These are phyloP conservation scores for Boletus rubescentipes DNA, from an alignment of 768 basidiomycete genomes.

Conservation along the genomic window DNA sequence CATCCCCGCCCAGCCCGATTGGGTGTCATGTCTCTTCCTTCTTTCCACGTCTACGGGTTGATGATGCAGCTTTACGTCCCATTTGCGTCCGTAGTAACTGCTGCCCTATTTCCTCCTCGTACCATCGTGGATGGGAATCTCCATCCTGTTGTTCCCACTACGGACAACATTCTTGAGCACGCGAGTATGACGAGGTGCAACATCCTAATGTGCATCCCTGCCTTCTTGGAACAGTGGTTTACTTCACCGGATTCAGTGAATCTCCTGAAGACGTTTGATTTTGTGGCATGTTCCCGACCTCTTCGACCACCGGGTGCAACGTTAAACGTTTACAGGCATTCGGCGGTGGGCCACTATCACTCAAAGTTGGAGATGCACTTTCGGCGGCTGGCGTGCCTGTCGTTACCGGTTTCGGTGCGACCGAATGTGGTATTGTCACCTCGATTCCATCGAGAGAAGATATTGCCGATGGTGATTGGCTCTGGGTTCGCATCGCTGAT, in stretches of 20 bases:
- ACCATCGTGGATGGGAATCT: neutral
- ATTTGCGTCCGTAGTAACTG: constrained; percentile 26
- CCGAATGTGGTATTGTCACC: constrained; percentile 18
- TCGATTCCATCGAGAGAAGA: constrained; percentile 2
- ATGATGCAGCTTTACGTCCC: constrained; percentile 32
- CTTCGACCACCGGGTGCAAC: too few species aligned
- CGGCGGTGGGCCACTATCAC: constrained; percentile 13
- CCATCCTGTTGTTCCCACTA: constrained; percentile 16
- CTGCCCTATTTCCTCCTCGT: constrained; percentile 35
- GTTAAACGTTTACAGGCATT: neutral
- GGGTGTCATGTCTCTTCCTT: constrained; percentile 34
- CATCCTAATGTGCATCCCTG: constrained; percentile 15
- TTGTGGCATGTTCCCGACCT: neutral
- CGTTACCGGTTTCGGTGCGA: constrained; percentile 14
- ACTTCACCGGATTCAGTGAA: neutral
- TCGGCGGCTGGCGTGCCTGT: constrained; percentile 14
- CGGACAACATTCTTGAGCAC: constrained; percentile 19
- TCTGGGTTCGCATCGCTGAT: constrained; percentile 8
- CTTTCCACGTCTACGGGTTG: constrained; percentile 41
- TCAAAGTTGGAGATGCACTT: constrained; percentile 14
- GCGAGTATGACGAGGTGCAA: constrained; percentile 4
- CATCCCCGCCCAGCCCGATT: constrained; percentile 7
- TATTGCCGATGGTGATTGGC: constrained; percentile 17
- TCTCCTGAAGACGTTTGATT: neutral
- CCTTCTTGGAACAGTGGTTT: constrained; percentile 21